Evolutionary conservation across 352 stramenopile species (phyloP).

Genomic region (Pythium rishiriense): DNA sequence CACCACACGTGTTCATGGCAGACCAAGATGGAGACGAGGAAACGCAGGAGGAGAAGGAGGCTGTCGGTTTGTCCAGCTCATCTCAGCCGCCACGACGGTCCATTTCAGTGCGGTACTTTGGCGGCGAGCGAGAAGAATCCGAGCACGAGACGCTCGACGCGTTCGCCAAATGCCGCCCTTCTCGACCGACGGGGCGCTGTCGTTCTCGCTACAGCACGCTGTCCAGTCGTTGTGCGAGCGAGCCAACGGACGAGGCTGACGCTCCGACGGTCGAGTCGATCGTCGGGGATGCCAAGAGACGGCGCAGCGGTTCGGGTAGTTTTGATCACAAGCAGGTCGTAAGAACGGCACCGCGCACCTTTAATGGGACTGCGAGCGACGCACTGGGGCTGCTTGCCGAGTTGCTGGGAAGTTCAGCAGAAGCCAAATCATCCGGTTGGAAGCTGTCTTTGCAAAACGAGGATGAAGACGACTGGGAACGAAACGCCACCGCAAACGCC

Average conservation of each 20-base stretch:
- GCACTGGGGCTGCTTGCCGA: conserved; percentile 83
- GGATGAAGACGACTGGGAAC: conserved; percentile 24
- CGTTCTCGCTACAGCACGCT: conserved; percentile 3
- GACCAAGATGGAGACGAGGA: neutral
- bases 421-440: conserved; percentile 60
- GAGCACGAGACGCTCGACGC: too few species aligned
- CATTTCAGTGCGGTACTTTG: too few species aligned
- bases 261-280: neutral
- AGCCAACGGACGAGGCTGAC: neutral
- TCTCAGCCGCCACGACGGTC: too few species aligned
- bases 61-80: too few species aligned
- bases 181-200: too few species aligned
- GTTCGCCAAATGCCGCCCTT: too few species aligned
- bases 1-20: neutral
- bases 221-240: neutral
- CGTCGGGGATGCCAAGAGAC: neutral
- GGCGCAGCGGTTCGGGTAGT: neutral
- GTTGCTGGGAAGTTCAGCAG: conserved; percentile 58
- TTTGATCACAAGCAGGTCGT: conserved; percentile 43
- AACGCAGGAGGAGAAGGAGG: neutral
- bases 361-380: conserved; percentile 67
- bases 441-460: conserved; percentile 34
- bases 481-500: neutral
- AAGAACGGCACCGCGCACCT: conserved; percentile 45
- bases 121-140: too few species aligned